Evolutionary conservation across 2,329 filamentous ascomycete species (phyloP).

Genomic region (Colletotrichum gloeosporioides): DNA sequence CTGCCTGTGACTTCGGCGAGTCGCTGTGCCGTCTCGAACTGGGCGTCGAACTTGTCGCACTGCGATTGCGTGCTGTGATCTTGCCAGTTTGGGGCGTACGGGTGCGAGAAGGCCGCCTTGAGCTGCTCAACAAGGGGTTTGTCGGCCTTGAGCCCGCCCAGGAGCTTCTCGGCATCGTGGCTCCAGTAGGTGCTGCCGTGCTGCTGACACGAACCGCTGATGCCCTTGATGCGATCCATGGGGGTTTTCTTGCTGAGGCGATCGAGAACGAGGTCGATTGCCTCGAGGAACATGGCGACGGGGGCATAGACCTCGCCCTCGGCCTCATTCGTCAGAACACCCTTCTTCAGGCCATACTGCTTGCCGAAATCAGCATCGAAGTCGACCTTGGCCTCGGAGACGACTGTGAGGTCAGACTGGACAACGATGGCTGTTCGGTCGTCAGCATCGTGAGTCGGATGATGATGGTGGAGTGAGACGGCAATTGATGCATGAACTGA

Average conservation of each 20-base stretch:
- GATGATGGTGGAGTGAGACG: background rate
- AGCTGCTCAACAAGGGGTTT: slow-evolving; percentile 77
- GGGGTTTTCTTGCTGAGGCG: slow-evolving; percentile 70
- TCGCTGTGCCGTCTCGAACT: slow-evolving; percentile 68
- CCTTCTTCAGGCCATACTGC: slow-evolving; percentile 84
- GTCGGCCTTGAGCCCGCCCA: slow-evolving; percentile 64
- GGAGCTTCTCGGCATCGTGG: slow-evolving; percentile 66
- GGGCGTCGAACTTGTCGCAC: slow-evolving; percentile 85
- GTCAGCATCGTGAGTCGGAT: background rate
- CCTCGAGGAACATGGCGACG: slow-evolving; percentile 93
- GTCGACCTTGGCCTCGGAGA: slow-evolving; percentile 88
- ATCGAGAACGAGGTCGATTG: slow-evolving; percentile 82
- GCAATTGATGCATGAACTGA: slow-evolving; percentile 33
- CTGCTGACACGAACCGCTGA: slow-evolving; percentile 95
- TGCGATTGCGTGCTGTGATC: slow-evolving; percentile 93
- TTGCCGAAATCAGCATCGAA: slow-evolving; percentile 83
- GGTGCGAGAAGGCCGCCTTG: slow-evolving; percentile 75
- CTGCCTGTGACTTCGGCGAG: slow-evolving; percentile 87
- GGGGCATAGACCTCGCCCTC: slow-evolving; percentile 93
- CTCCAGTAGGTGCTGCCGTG: slow-evolving; percentile 98
- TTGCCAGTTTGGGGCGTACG: slow-evolving; percentile 96
- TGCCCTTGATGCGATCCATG: slow-evolving; percentile 75
- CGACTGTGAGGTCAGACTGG: slow-evolving; percentile 78
- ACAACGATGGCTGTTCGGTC: slow-evolving; percentile 74
- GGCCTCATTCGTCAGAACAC: slow-evolving; percentile 80